Conservation (phyloP, 345 rosid genomes). For the Bretschneidera sinensis region DNA sequence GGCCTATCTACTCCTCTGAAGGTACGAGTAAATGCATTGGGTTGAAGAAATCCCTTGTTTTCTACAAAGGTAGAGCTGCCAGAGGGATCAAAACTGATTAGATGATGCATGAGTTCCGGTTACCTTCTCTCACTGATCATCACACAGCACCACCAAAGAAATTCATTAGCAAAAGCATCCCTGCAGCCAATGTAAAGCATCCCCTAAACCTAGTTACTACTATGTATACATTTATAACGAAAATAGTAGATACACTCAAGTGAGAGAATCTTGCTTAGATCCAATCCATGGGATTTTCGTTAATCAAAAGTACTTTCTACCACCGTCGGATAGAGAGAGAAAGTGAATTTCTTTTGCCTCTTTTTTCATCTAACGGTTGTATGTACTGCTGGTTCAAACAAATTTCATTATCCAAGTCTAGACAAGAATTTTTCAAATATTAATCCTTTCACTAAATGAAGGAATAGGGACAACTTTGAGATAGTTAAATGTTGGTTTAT, state of each 20-base stretch:
- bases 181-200: slow-evolving; percentile 53
- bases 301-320: background rate
- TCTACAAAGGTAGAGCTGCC: slow-evolving; percentile 86
- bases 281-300: too few relatives aligned
- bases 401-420: too few relatives aligned
- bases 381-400: too few relatives aligned
- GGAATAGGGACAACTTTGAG: too few relatives aligned
- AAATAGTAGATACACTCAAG: too few relatives aligned
- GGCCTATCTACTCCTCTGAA: slow-evolving; percentile 78
- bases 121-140: slow-evolving; percentile 60
- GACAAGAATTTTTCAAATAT: too few relatives aligned
- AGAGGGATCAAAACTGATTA: slow-evolving; percentile 90
- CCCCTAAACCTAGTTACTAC: background rate
- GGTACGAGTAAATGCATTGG: slow-evolving; percentile 82
- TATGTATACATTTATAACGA: background rate
- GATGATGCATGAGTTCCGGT: slow-evolving; percentile 98
- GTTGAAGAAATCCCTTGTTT: slow-evolving; percentile 85
- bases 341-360: background rate
- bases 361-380: too few relatives aligned
- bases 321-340: slow-evolving; percentile 9
- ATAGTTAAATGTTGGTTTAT: too few relatives aligned
- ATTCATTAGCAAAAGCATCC: slow-evolving; percentile 44
- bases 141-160: slow-evolving; percentile 36
- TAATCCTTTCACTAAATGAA: too few relatives aligned
- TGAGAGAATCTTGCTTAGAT: too few relatives aligned